Base-by-base conservation (phyloP, 345 rosid genomes). In the Salix udensis region DNA sequence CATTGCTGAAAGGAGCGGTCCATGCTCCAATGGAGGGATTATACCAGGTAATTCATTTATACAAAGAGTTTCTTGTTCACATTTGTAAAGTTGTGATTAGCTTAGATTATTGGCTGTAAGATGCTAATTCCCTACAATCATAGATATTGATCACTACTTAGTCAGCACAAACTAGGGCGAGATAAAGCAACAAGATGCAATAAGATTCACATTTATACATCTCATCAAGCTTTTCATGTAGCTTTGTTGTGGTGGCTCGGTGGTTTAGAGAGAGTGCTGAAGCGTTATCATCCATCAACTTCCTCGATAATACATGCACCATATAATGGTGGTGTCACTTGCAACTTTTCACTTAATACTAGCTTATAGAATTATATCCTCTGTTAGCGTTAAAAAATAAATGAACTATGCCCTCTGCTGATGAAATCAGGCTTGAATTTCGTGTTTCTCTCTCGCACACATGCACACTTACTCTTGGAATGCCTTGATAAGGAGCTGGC, bases 1-100 rank as follows among this genome's bases (percentile, higher is more conserved):
- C 99, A 48, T 87, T 96, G 78, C 88, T 96, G 68, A 93, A 96
- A 85, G 99, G 99, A 80, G 95, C 97, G 50, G 97, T 93, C 68
- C 99, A 92, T 82, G 89, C 99, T 70, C 99, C 99, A 34, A 91
- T 93, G 94, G 98, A 93, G 86, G 99, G 99, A 81, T 80, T 96
- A 79, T 96, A 92, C 84, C 92, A 89, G 94, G 99, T 93, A 78
- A 79, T 58, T 78, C 46, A 62, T 72, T 65, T 30, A 28, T 75
- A 75, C 30, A 5, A 52, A 71, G 65, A 79, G 55, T 52, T 58
- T 40, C 50, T 61, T 65, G 40, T 68, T 58, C 7, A 39, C 31
- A 40, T 5, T n/a, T 31, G 12, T 30, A 28, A 4, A 13, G 2
- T 71, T 36, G 14, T 34, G 3, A 31, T 64, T 62, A 64, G 74